These are phyloP conservation scores for Plasmopara viticola DNA, from an alignment of 352 stramenopile genomes.

Conservation along the genomic window DNA sequence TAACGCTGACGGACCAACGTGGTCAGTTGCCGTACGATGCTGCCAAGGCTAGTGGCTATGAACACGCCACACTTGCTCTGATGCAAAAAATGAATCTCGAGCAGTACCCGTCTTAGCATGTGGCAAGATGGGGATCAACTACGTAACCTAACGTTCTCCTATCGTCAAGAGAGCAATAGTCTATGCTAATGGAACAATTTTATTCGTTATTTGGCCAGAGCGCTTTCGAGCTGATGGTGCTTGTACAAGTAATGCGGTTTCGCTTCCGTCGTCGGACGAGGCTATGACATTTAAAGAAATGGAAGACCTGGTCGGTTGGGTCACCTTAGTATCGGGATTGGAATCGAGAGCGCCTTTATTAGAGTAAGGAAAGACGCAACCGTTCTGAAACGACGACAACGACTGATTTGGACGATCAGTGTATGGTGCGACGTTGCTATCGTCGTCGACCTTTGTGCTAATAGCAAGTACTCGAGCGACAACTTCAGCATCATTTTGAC, in stretches of 20 bases:
- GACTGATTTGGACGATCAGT: constrained; percentile 2
- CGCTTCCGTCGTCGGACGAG: constrained; percentile 13
- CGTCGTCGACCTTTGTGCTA: constrained; percentile 1
- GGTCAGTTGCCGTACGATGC: constrained; percentile 53
- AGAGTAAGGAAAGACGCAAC: constrained; percentile 21
- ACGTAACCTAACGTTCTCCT: constrained; percentile 16
- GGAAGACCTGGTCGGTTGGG: constrained; percentile 2
- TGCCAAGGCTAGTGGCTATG: constrained; percentile 50
- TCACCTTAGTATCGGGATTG: neutral
- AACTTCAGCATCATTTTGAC: neutral
- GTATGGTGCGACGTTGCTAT: constrained; percentile 3
- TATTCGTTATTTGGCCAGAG: constrained; percentile 24
- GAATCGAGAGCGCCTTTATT: constrained; percentile 16
- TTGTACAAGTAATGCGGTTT: constrained; percentile 12
- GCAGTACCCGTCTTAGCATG: constrained; percentile 45
- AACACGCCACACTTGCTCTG: constrained; percentile 54
- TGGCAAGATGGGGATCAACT: constrained; percentile 5
- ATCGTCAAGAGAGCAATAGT: neutral
- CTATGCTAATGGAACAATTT: constrained; percentile 40
- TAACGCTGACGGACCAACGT: constrained; percentile 40
- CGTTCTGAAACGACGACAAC: constrained; percentile 7
- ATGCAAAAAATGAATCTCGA: constrained; percentile 71
- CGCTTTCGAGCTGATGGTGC: constrained; percentile 16
- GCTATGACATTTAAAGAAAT: constrained; percentile 10
- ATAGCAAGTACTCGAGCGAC: constrained; percentile 9